A percentile compares a stretch with the other conserved stretches of the same genome.
Conservation (phyloP, 1,139 yeast species). For the Saccharomycopsis hybrid region DNA sequence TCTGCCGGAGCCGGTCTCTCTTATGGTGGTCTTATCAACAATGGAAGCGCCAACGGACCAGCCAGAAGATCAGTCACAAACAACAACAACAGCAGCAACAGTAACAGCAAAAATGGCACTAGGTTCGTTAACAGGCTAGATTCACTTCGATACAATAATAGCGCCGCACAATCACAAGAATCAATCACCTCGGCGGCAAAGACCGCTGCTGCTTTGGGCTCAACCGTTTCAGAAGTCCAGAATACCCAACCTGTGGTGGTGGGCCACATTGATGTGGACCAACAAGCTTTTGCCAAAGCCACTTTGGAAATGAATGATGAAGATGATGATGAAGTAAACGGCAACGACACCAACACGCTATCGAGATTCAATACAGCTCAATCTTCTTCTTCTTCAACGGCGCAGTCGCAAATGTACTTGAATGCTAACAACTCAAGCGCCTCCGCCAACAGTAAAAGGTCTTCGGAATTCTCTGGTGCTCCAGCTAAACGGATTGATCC, state of each 20-base stretch:
- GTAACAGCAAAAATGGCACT: background rate
- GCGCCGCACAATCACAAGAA: background rate
- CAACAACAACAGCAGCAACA: slow-evolving; percentile 1
- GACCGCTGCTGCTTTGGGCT: slow-evolving; percentile 11
- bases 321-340: slow-evolving; percentile 2
- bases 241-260: slow-evolving; percentile 6
- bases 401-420: background rate
- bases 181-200: slow-evolving; percentile 1
- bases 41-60: background rate
- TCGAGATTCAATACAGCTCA: background rate
- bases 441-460: background rate
- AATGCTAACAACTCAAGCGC: background rate
- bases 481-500: slow-evolving; percentile 13
- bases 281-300: slow-evolving; percentile 10
- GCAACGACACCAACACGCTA: background rate
- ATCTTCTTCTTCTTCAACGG: background rate
- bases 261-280: slow-evolving; percentile 11
- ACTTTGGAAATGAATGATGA: slow-evolving; percentile 12
- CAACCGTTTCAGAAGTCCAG: slow-evolving; percentile 9
- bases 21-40: slow-evolving; percentile 5
- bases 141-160: background rate
- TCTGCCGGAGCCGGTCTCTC: background rate
- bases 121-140: background rate
- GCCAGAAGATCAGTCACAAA: background rate
- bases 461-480: background rate